Base-by-base conservation (phyloP, 371 early-diverging fungal genomes). In the Globomyces sp. region DNA sequence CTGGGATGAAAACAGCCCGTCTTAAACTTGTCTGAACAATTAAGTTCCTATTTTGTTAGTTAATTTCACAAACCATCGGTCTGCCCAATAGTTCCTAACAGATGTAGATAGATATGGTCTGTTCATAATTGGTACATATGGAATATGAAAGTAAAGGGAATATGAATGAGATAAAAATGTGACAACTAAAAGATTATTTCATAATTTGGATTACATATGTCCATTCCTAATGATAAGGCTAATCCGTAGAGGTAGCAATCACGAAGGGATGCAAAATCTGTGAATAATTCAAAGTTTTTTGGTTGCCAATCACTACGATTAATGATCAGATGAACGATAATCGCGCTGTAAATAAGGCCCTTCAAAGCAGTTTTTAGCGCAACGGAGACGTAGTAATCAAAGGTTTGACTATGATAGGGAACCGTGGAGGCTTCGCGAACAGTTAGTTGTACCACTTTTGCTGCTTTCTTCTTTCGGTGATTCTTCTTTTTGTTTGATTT, bases 41-140 rank as follows among this genome's bases (percentile, higher is more conserved):
- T 44, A 48, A 37, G 44, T 70, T 70, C 24, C 24, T 24, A 24
- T 24, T 24, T 24, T 24, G 24, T 24, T 24, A 24, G 24, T 24
- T 24, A 24, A 24, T 24, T 24, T 24, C 24, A 24, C 24, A 24
- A 24, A 24, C 70, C 70, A 70, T 8, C 70, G 44, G 10, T 36
- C 4, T 55, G 40, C 55, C 40, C 40, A 43, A 48, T 65, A 70
- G 11, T 70, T 66, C 24, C 70, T 65, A 34, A 66, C 45, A 5
- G 70, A 70, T 40, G 57, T 64, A 46, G 70, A 43, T 4, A 66
- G 37, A 60, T 59, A 66, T 10, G 59, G 58, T 39, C 39, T 10
- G 36, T 66, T 40, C 66, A 70, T 66, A 40, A 68, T 68, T 40
- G 55, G 49, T 4, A 51, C 52, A 36, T 46, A 58, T 24, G 61